Conservation (phyloP, 371 early-diverging fungal genomes). For the Lichtheimia corymbifera region DNA sequence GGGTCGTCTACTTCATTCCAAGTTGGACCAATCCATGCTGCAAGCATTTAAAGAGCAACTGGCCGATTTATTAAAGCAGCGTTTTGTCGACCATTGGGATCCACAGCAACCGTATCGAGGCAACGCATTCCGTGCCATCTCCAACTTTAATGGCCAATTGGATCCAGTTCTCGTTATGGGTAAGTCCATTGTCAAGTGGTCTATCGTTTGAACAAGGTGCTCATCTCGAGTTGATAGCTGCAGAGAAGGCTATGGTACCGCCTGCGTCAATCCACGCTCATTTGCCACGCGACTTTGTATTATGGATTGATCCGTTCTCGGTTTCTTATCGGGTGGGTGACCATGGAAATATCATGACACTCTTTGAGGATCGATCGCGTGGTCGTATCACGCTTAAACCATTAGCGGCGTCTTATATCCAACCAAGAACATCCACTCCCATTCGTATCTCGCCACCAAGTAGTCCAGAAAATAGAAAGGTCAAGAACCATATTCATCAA, state of each 20-base stretch:
- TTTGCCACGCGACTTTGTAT: slow-evolving; percentile 75
- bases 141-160: slow-evolving; percentile 68
- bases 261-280: slow-evolving; percentile 26
- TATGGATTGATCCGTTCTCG: slow-evolving; percentile 84
- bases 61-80: slow-evolving; percentile 38
- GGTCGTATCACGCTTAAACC: slow-evolving; percentile 54
- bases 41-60: slow-evolving; percentile 44
- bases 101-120: slow-evolving; percentile 66
- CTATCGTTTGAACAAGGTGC: neutral
- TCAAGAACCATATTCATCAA: slow-evolving; percentile 15
- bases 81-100: slow-evolving; percentile 75
- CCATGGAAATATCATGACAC: slow-evolving; percentile 68
- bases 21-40: slow-evolving; percentile 40
- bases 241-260: slow-evolving; percentile 26
- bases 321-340: slow-evolving; percentile 82
- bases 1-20: slow-evolving; percentile 52
- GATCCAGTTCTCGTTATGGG: slow-evolving; percentile 61
- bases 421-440: slow-evolving; percentile 40
- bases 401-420: slow-evolving; percentile 6
- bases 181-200: slow-evolving; percentile 18
- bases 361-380: slow-evolving; percentile 71
- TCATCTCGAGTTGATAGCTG: slow-evolving; percentile 22
- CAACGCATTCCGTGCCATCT: slow-evolving; percentile 77
- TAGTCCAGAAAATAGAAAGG: slow-evolving; percentile 30
- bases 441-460: slow-evolving; percentile 51